Conservation (phyloP, 1,139 yeast genomes). For the Starmera stellimalicola region DNA sequence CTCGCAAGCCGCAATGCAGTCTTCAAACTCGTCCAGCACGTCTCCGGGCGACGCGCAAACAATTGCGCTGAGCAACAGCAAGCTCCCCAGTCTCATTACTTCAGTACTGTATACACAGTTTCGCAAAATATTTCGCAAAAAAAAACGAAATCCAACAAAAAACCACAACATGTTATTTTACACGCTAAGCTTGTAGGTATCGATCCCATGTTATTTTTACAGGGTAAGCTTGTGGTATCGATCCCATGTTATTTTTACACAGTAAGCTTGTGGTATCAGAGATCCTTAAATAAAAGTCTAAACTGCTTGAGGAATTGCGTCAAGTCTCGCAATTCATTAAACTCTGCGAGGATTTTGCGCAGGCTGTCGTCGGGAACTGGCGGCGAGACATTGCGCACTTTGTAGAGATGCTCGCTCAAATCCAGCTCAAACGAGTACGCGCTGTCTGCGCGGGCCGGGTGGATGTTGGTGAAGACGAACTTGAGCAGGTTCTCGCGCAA, state of each 20-base stretch:
- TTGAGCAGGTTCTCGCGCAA: conserved; percentile 27
- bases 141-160: too few relatives aligned
- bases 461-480: conserved; percentile 36
- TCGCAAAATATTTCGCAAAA: too few relatives aligned
- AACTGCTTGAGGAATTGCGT: conserved; percentile 30
- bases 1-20: conserved; percentile 57
- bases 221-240: too few relatives aligned
- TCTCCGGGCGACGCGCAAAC: conserved; percentile 83
- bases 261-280: too few relatives aligned
- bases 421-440: conserved; percentile 31
- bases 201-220: too few relatives aligned
- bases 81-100: too few relatives aligned
- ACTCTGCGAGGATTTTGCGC: conserved; percentile 20
- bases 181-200: too few relatives aligned
- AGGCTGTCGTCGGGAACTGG: conserved; percentile 21
- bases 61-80: too few relatives aligned
- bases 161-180: too few relatives aligned
- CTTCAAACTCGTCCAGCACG: conserved; percentile 54
- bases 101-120: too few relatives aligned
- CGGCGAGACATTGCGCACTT: conserved; percentile 27
- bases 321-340: conserved; percentile 31
- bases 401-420: conserved; percentile 28
- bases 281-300: conserved; percentile 19
- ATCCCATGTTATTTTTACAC: too few relatives aligned
- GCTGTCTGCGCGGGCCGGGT: conserved; percentile 28